Base-by-base conservation (phyloP, 2,329 filamentous ascomycete species). In the Alternaria arbusti region DNA sequence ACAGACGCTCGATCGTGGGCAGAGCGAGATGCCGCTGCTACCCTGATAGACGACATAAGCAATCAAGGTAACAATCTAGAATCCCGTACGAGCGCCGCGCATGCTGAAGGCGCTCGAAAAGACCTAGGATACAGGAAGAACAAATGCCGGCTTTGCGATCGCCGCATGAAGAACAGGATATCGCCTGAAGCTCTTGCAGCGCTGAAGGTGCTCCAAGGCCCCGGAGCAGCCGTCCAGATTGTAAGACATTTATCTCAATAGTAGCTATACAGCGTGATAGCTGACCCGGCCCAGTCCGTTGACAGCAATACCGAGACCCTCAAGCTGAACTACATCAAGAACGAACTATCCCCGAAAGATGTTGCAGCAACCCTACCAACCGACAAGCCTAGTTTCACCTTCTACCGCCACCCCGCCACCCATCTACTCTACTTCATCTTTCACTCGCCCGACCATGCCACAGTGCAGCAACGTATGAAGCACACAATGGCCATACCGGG, bases 121-220 rank as follows among this genome's bases (percentile, higher is more conserved):
- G 46, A 22, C 10, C 11, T 25, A 43, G 36, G 71, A 10, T 67
- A 76, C 64, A 68, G 63, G 54, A 67, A 65, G 50, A 76, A 70
- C 47, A 70, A 73, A 61, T 77, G 75, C 46, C 68, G 72, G 7
- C 66, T 76, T 22, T 76, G 75, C 56, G 74, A 77, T 49, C 71
- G 73, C 12, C 72, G 75, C 5, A 77, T 78, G 75, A 74, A 75
- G 64, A 74, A 76, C 52, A 66, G 61, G 6, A 74, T 77, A 32
- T 58, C 63, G 11, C 47, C 68, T 1, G 65, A 65, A 9, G 74
- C 70, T 10, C 36, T 65, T 2, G 55, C 60, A 4, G 73, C 70
- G 6, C 60, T 78, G 1, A 47, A n/a, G 15, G 54, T 59, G 7
- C 55, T 78, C 1, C 15, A 59, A 1, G 36, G 55, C 7, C 30